These are phyloP conservation scores for Kodamaea alishanica DNA, from an alignment of 1,139 yeast species.

Conservation along the genomic window DNA sequence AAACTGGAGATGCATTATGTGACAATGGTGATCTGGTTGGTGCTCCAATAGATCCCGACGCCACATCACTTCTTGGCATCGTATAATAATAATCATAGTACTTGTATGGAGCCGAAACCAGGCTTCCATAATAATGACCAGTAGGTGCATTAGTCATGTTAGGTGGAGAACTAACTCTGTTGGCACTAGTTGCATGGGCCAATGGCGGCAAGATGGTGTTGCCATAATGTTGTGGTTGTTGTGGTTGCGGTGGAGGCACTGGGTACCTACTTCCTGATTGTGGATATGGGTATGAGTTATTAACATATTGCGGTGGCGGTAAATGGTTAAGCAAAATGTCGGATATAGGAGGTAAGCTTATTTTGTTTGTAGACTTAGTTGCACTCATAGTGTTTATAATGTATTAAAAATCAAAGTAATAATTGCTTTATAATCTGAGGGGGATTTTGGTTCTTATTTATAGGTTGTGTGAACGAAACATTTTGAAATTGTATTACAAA, in stretches of 20 bases:
- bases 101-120: conserved; percentile 9
- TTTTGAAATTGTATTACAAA: too few relatives aligned
- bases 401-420: too few relatives aligned
- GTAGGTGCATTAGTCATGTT: neutral
- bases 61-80: neutral
- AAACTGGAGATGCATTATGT: conserved; percentile 14
- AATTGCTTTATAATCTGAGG: too few relatives aligned
- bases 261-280: neutral
- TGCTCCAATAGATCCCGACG: neutral
- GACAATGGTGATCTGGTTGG: conserved; percentile 13
- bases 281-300: neutral
- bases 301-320: conserved; percentile 6
- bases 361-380: conserved; percentile 14
- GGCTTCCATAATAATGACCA: neutral
- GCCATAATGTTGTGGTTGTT: neutral
- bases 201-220: conserved; percentile 8
- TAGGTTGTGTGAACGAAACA: too few relatives aligned
- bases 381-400: conserved; percentile 3
- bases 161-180: neutral
- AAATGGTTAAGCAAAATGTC: conserved; percentile 24
- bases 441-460: too few relatives aligned
- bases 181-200: conserved; percentile 6
- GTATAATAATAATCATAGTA: conserved; percentile 7
- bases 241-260: neutral
- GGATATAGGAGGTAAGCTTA: conserved; percentile 37